Evolutionary conservation across 495 filamentous ascomycete genomes (phyloP), one percentile per base, ranked within the genome.

Genomic region (Podospora anserina): DNA sequence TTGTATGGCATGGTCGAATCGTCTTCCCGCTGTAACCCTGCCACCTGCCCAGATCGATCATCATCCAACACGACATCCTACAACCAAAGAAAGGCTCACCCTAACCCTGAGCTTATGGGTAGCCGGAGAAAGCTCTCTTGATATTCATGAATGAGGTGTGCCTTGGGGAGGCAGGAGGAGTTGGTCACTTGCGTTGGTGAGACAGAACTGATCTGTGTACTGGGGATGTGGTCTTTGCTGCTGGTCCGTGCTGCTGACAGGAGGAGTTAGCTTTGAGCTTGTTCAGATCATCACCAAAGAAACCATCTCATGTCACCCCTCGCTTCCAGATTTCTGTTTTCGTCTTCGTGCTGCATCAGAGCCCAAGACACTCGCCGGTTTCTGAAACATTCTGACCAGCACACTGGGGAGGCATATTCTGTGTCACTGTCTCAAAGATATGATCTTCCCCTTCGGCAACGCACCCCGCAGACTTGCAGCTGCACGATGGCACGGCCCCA

Each of bases 221-320:
- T 63, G 39, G 15, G 9, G 39, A 49, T 5, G 13, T 49, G 1
- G 61, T 63, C 61, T 15, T 63, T 63, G 23, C 30, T 20, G 4
- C 9, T 70, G 70, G 70, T 54, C 70, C 28, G 72, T 74, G 72
- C 72, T 61, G 68, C 70, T 74, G 66, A 70, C 72, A 66, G 69
- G 63, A 63, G 68, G 18, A 20, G 55, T 26, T 23, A 64, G 67
- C 67, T 65, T 56, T 56, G 63, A 65, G 20, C 23, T 65, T 57
- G 15, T 18, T 57, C 30, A 32, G 30, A 32, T 7, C 3, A 32
- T 7, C 30, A 32, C 30, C 30, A 7, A 32, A 7, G 7, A 32
- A 32, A 5, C 30, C 30, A 32, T 32, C 30, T 32, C 30, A 32
- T 32, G 7, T 32, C 18, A 34, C 55, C n/a, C 27, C 20, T 30